Percentiles rank a stretch among this genome's conserved stretches.
These are phyloP conservation scores for Penicilliopsis zonata DNA, from an alignment of 495 filamentous ascomycete genomes.

Conservation along the genomic window DNA sequence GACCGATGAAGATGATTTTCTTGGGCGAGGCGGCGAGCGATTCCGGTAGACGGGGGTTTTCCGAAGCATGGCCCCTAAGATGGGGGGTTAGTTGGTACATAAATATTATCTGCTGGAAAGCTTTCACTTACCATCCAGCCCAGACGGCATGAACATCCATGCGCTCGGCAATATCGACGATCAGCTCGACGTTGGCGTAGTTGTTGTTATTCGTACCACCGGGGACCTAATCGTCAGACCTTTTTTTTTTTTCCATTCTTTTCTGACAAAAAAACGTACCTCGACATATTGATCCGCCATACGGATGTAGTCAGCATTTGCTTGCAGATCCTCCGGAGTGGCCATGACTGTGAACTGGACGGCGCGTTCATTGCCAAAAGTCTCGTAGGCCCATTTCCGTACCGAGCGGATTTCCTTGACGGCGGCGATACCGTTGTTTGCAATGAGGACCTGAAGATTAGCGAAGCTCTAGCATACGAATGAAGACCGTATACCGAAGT, in stretches of 20 bases:
- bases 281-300: slow-evolving; percentile 99
- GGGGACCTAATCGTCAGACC: slow-evolving; percentile 43
- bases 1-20: slow-evolving; percentile 98
- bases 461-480: too few species aligned
- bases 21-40: slow-evolving; percentile 89
- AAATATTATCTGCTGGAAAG: too few species aligned
- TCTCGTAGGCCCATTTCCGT: slow-evolving; percentile 99
- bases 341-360: slow-evolving; percentile 99
- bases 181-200: slow-evolving; percentile 98
- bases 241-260: neutral
- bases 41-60: slow-evolving; percentile 96
- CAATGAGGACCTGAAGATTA: slow-evolving; percentile 75
- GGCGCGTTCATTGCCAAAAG: slow-evolving; percentile 92
- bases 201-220: slow-evolving; percentile 99
- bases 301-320: slow-evolving; percentile 97
- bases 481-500: slow-evolving; percentile 76
- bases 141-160: slow-evolving; percentile 98
- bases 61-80: slow-evolving; percentile 87
- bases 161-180: slow-evolving; percentile 97
- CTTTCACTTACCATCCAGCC: slow-evolving; percentile 87
- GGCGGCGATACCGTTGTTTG: slow-evolving; percentile 99
- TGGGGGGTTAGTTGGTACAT: too few species aligned
- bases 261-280: slow-evolving; percentile 30
- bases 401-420: slow-evolving; percentile 98
- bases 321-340: slow-evolving; percentile 94